Percentiles rank a stretch among this genome's conserved stretches.
Evolutionary conservation across 441 rosid species (phyloP).

Genomic region (Biscutella laevigata): DNA sequence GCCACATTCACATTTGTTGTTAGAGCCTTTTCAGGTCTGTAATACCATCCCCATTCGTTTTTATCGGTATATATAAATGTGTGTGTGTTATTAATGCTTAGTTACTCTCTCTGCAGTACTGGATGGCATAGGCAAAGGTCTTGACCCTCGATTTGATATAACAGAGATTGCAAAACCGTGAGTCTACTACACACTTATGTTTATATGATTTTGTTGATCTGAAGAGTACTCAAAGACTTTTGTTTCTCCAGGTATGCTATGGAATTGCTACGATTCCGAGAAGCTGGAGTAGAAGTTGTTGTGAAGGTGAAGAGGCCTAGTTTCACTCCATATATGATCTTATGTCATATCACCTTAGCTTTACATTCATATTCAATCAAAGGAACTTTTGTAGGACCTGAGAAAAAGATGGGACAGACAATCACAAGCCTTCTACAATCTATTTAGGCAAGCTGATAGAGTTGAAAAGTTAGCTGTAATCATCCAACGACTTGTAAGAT

Average conservation of each 20-base stretch:
- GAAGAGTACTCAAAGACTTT: conserved; percentile 21
- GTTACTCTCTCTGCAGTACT: conserved; percentile 45
- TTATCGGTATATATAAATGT: not conserved
- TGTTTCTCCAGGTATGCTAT: conserved; percentile 65
- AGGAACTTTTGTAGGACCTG: conserved; percentile 53
- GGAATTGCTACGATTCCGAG: conserved; percentile 79
- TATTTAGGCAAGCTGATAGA: conserved; percentile 95
- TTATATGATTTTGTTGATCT: not conserved
- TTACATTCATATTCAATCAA: not conserved
- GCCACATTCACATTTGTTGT: conserved; percentile 99
- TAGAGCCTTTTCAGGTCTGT: conserved; percentile 92
- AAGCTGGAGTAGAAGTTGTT: conserved; percentile 93
- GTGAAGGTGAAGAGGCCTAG: conserved; percentile 48
- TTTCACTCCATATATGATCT: not conserved
- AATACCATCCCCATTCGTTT: not conserved
- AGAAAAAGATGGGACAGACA: conserved; percentile 94
- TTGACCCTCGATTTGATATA: conserved; percentile 94
- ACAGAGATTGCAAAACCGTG: conserved; percentile 98
- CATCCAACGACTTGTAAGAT: conserved; percentile 74
- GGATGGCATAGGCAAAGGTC: conserved; percentile 99
- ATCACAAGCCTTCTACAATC: conserved; percentile 82
- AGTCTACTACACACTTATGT: conserved; percentile 25
- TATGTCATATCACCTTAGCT: not conserved
- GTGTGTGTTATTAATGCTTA: not conserved
- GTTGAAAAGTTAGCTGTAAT: conserved; percentile 85